Evolutionary conservation across 495 filamentous ascomycete species (phyloP), one percentile per base, ranked within the genome.

Genomic region (Penicillium daleae): DNA sequence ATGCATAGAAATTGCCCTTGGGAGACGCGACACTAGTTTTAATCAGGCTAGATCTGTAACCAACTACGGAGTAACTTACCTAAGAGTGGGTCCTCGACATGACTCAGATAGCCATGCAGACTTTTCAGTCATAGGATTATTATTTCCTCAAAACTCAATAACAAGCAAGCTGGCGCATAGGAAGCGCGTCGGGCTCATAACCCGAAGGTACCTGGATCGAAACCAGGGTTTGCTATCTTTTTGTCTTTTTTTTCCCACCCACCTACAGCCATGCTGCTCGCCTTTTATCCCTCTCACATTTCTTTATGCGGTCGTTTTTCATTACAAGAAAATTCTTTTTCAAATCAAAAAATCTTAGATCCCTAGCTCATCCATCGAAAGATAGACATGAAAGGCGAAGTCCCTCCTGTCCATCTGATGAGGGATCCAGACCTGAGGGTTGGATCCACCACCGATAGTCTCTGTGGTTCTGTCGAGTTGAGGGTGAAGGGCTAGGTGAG

Each of bases 111-210:
- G 27, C 31, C 27, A 21, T 12, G 17, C 51, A 54, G 31, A 21
- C 6, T 35, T 29, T 29, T 31, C 24, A 29, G 0, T 35, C 27
- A 54, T 26, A 6, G 1, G 0, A 8, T 10, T 2, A 13, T 6
- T 22, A 32, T 54, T 21, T 15, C 12, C n/a, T 24, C 29, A 4
- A 24, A 46, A 3, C 6, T 24, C 42, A 46, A 22, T 9, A 54
- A 54, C 9, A 21, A 54, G 51, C 51, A 54, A 54, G 51, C 51
- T 54, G 51, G 51, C 51, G 51, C 51, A 54, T 54, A 54, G 51
- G 51, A 54, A 54, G 51, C 51, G 51, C 51, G 51, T 54, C 51
- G 51, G 51, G 51, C 51, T 54, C 51, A 54, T 54, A 54, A 54
- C 51, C 51, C 51, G 51, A 54, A 54, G 51, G 51, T 54, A 54